phyloP scores from a whole-genome alignment of 768 basidiomycete genomes.

The Pleurotus tuber-regium region DNA sequence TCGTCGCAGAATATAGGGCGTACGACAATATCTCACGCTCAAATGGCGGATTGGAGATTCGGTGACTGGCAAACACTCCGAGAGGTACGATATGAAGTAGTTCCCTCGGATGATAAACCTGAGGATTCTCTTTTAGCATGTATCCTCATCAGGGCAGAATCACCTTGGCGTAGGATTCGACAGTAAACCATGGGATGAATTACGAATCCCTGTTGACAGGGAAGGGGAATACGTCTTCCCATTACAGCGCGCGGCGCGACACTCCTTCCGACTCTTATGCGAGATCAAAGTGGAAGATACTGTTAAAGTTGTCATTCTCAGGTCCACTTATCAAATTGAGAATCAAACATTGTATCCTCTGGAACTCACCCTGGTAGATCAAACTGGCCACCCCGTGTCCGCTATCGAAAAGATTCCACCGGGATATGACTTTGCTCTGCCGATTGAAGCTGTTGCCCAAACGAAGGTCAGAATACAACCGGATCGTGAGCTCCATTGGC shows the following conservation, averaged over 20 bases:
- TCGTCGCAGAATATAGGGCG: constrained; percentile 35
- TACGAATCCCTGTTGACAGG: constrained; percentile 87
- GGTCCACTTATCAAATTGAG: constrained; percentile 89
- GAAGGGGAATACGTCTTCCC: constrained; percentile 91
- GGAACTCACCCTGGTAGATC: constrained; percentile 88
- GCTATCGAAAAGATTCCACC: constrained; percentile 86
- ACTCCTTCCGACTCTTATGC: constrained; percentile 79
- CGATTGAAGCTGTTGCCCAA: constrained; percentile 84
- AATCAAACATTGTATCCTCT: constrained; percentile 90
- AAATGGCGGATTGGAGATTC: constrained; percentile 91
- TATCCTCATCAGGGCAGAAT: constrained; percentile 72
- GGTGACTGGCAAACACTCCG: constrained; percentile 94
- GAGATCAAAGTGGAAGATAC: constrained; percentile 89
- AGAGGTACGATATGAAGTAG: constrained; percentile 58
- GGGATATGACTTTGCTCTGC: constrained; percentile 84
- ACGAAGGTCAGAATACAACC: constrained; percentile 86
- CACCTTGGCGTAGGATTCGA: constrained; percentile 82
- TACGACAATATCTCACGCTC: constrained; percentile 64
- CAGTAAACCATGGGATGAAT: constrained; percentile 85
- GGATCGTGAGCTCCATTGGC: constrained; percentile 65
- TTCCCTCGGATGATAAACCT: too few relatives aligned
- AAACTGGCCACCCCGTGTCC: constrained; percentile 75
- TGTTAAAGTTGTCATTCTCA: constrained; percentile 90
- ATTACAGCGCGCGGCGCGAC: constrained; percentile 71
- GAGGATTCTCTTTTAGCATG: constrained; percentile 40